A percentile compares a stretch with the other conserved stretches of the same genome.
Conservation (phyloP, 2,329 filamentous ascomycete species). For the Diaporthe nobilis region DNA sequence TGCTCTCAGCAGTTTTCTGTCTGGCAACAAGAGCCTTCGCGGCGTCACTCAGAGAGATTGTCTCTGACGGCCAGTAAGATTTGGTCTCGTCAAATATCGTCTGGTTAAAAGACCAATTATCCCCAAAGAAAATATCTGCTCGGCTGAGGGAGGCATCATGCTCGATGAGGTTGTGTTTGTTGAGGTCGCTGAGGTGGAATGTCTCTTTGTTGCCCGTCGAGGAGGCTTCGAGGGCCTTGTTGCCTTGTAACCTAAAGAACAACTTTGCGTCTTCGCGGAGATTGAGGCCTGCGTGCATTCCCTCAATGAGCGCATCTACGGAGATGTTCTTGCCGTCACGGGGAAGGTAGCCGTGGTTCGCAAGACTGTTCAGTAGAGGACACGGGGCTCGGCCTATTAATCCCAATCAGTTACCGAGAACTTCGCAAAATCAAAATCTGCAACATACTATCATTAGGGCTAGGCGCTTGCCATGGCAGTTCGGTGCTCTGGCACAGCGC, state of each 20-base stretch:
- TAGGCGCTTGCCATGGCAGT: conserved; percentile 4
- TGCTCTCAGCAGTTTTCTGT: conserved; percentile 6
- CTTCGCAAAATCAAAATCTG: too few species aligned
- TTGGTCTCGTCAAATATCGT: conserved; percentile 6
- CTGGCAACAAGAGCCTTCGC: conserved; percentile 17
- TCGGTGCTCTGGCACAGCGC: neutral
- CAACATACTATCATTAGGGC: conserved; percentile 8
- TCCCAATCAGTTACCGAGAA: neutral
- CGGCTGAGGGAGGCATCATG: conserved; percentile 22
- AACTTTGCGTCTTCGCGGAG: conserved; percentile 21
- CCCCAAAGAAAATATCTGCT: conserved; percentile 19
- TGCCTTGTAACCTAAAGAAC: conserved; percentile 19
- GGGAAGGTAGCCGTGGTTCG: conserved; percentile 32
- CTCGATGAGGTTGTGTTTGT: conserved; percentile 20
- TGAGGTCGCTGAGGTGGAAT: conserved; percentile 22
- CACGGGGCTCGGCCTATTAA: conserved; percentile 13
- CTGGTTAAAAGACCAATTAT: conserved; percentile 23
- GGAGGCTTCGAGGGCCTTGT: conserved; percentile 20
- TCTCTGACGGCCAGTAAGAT: neutral
- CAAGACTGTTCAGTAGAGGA: conserved; percentile 30
- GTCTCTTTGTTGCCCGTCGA: conserved; percentile 15
- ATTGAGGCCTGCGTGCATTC: conserved; percentile 2
- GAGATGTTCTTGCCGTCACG: conserved; percentile 28
- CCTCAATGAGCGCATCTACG: conserved; percentile 16
- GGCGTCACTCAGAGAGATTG: neutral